Evolutionary conservation across 169 alveolate genomes (phyloP).

Genomic region (Cryptosporidium viatorum): DNA sequence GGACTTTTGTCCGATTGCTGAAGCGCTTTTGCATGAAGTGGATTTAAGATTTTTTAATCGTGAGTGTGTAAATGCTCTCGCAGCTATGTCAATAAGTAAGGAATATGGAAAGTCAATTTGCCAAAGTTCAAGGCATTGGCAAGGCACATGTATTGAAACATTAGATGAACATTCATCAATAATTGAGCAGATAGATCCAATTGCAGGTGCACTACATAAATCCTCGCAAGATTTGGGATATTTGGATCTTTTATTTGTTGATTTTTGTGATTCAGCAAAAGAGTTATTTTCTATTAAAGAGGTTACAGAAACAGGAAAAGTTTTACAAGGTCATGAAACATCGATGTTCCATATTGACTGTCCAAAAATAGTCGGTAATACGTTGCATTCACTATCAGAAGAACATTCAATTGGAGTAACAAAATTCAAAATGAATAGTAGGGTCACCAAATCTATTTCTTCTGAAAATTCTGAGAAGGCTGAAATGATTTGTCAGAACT

Average conservation of each 20-base stretch:
- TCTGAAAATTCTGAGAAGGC: slow-evolving; percentile 62
- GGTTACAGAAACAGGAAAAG: slow-evolving; percentile 60
- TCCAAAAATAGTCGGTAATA: slow-evolving; percentile 35
- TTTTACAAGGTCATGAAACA: slow-evolving; percentile 63
- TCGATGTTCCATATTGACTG: slow-evolving; percentile 56
- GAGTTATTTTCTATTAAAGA: slow-evolving; percentile 36
- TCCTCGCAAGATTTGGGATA: slow-evolving; percentile 72
- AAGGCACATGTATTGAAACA: slow-evolving; percentile 63
- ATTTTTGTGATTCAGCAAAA: slow-evolving; percentile 47
- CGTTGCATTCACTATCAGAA: slow-evolving; percentile 52
- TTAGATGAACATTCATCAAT: slow-evolving; percentile 11
- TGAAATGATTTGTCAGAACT: slow-evolving; percentile 60
- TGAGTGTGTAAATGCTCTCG: slow-evolving; percentile 69
- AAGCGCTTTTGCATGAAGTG: slow-evolving; percentile 45
- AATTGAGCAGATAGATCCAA: slow-evolving; percentile 57
- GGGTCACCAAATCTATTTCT: not conserved
- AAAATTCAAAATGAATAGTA: not conserved
- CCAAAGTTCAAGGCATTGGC: slow-evolving; percentile 74
- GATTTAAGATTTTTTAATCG: slow-evolving; percentile 66
- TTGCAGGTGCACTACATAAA: slow-evolving; percentile 52
- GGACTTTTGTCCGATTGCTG: slow-evolving; percentile 72
- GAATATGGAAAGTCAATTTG: slow-evolving; percentile 59
- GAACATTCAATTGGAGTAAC: not conserved
- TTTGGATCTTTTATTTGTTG: slow-evolving; percentile 39
- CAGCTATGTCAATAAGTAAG: slow-evolving; percentile 60